phyloP scores from a whole-genome alignment of 2,329 filamentous ascomycete genomes.

The Aspergillus oerlinghausenensis region DNA sequence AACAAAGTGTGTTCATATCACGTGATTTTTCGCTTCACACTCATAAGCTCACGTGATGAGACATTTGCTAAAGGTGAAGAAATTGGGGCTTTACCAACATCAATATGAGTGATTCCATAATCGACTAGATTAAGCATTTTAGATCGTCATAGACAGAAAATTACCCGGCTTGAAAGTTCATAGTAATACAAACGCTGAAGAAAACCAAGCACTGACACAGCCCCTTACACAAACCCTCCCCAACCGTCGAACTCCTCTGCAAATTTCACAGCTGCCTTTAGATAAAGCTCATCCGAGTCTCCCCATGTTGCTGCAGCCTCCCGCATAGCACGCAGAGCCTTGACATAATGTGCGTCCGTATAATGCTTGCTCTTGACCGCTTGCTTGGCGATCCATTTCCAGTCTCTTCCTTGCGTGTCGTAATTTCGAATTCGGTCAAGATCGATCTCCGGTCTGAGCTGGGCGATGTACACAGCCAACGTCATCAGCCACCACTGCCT shows the following conservation, averaged over 20 bases:
- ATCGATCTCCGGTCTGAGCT: slow-evolving; percentile 67
- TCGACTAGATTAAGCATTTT: background rate
- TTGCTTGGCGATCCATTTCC: slow-evolving; percentile 70
- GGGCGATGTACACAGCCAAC: slow-evolving; percentile 70
- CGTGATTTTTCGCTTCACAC: background rate
- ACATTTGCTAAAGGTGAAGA: too few species aligned
- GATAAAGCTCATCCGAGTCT: slow-evolving; percentile 42
- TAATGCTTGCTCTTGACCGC: slow-evolving; percentile 64
- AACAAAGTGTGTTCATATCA: background rate
- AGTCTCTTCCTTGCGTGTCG: slow-evolving; percentile 62
- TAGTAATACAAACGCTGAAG: background rate
- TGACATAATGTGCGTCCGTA: slow-evolving; percentile 79
- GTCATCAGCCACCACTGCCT: slow-evolving; percentile 87
- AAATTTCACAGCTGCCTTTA: slow-evolving; percentile 49
- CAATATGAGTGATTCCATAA: background rate
- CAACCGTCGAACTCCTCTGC: slow-evolving; percentile 57
- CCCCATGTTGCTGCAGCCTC: slow-evolving; percentile 38
- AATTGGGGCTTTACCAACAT: too few species aligned
- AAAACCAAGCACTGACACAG: background rate
- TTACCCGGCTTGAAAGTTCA: background rate
- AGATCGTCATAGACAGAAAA: background rate
- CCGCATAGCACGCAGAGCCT: slow-evolving; percentile 62
- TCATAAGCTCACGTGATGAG: background rate
- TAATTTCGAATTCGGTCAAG: slow-evolving; percentile 57
- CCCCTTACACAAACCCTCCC: slow-evolving; percentile 47